A percentile compares a stretch with the other conserved stretches of the same genome.
phyloP scores from a whole-genome alignment of 352 stramenopile species.

The Phytophthora macrochlamydospora region DNA sequence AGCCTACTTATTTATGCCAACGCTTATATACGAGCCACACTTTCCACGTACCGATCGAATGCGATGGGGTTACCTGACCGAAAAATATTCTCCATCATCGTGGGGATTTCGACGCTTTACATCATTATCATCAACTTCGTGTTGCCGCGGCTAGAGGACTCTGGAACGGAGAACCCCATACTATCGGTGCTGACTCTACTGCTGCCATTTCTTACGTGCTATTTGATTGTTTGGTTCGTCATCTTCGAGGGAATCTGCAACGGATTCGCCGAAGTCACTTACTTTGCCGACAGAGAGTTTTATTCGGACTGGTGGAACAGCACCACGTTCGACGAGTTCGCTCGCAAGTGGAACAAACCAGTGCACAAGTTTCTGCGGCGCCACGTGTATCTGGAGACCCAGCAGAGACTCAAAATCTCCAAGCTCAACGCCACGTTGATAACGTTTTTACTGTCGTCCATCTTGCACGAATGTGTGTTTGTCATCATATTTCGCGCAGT shows the following conservation, averaged over 20 bases:
- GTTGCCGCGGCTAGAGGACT: conserved; percentile 80
- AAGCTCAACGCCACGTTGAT: neutral
- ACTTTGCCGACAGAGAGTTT: conserved; percentile 91
- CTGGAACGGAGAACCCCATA: conserved; percentile 53
- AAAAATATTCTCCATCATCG: conserved; percentile 76
- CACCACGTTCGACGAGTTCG: conserved; percentile 91
- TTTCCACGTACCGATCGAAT: conserved; percentile 89
- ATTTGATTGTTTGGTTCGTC: conserved; percentile 96
- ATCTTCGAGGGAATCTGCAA: conserved; percentile 98
- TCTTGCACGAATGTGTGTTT: neutral
- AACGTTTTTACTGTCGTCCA: neutral
- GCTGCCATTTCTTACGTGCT: conserved; percentile 94
- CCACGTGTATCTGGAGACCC: conserved; percentile 82
- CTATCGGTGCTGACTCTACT: conserved; percentile 83
- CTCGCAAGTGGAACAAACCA: conserved; percentile 96
- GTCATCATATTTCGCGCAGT: neutral
- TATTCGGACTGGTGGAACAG: conserved; percentile 99
- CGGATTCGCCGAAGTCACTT: conserved; percentile 93
- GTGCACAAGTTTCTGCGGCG: conserved; percentile 95
- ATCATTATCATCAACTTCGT: conserved; percentile 93
- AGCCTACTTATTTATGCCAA: conserved; percentile 83
- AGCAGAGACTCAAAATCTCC: neutral
- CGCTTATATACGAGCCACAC: conserved; percentile 94
- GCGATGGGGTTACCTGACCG: conserved; percentile 80
- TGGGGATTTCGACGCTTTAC: conserved; percentile 85